A percentile compares a stretch with the other conserved stretches of the same genome.
phyloP scores from a whole-genome alignment of 75 land plant genomes.

The Pseudotsuga menziesii region DNA sequence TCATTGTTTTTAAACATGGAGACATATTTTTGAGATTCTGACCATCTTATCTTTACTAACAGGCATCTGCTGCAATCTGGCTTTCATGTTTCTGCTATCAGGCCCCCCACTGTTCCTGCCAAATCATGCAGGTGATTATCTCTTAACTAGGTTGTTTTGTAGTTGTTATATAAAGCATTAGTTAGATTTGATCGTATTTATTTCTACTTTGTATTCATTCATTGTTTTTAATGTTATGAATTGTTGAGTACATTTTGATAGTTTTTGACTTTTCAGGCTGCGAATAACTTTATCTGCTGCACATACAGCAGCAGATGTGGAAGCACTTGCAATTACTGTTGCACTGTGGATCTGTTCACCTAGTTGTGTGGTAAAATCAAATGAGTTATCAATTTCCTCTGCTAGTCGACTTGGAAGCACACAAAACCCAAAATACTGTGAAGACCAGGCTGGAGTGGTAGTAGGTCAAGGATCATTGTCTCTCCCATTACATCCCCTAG shows the following conservation, averaged over 20 bases:
- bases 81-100: conserved; percentile 88
- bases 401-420: background rate
- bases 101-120: conserved; percentile 92
- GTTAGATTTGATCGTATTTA: background rate
- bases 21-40: background rate
- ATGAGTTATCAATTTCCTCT: background rate
- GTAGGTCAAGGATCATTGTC: background rate
- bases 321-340: conserved; percentile 59
- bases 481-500: background rate
- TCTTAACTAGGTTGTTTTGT: background rate
- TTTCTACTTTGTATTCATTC: background rate
- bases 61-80: conserved; percentile 65
- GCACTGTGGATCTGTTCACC: conserved; percentile 22
- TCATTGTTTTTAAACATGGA: background rate
- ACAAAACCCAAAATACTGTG: background rate
- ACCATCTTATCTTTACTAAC: conserved; percentile 6
- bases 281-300: conserved; percentile 78
- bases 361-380: background rate
- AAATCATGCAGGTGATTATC: conserved; percentile 80
- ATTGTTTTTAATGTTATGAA: background rate
- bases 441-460: background rate
- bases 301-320: conserved; percentile 77
- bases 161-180: background rate
- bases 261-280: conserved; percentile 47
- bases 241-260: background rate